Evolutionary conservation across 352 stramenopile genomes (phyloP), one percentile per base, ranked within the genome.

Genomic region (Elongisporangium anandrum): DNA sequence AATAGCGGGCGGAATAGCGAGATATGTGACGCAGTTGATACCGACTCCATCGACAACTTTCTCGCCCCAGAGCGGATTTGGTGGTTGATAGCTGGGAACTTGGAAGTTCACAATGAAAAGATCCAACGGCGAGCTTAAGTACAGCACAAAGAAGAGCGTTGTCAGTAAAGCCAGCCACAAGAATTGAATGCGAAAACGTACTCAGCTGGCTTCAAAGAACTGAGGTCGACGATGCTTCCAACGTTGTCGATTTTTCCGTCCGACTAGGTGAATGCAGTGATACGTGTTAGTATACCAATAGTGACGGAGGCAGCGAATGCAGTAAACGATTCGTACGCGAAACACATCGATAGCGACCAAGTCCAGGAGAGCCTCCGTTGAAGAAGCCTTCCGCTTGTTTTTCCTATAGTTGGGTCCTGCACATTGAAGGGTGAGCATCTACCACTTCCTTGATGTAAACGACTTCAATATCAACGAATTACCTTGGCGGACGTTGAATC

Each of bases 1-100:
- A 41, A 94, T 64, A 17, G 59, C 50, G 3, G 70, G 65, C 15
- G 84, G 72, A 48, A 94, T 90, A 5, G 76, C 72, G 63, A 90
- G 90, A 59, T 90, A 94, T 23, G 78, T 88, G 12, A 94, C 69
- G 54, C 91, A 92, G 69, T 92, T 94, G 60, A 92, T 92, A 2
- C 84, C 84, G 38, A 68, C 69, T 19, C 81, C 84, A 54, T 94
- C 77, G 19, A 72, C 78, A 56, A 88, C 77, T 58, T 88, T 85
- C 26, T 94, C 84, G 0, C 84, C 84, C 84, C 84, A 94, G 23
- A 94, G 59, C 10, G 84, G 84, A 64, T 94, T 94, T n/a, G 81
- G 86, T 10, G 84, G 84, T 41, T 88, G 72, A 38, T 94, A 94
- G 39, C 75, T 87, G n/a, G 84, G 84, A 21, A 94, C 84, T 73